Evolutionary conservation across 805 yeast genomes (phyloP).

Genomic region (Helenozyma baotianmanensis): DNA sequence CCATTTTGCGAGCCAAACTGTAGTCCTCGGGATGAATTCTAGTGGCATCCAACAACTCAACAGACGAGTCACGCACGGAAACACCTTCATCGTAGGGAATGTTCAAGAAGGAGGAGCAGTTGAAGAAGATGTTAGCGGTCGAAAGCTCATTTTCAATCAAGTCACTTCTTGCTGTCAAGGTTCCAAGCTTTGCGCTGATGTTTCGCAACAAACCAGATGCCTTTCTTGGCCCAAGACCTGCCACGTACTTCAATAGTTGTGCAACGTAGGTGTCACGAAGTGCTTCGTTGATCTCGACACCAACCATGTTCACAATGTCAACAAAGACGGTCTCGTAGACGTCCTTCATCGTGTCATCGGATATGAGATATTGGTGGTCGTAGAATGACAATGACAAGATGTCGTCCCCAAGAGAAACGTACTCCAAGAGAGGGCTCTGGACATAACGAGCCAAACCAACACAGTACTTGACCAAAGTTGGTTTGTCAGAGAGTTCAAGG

Average conservation of each 20-base stretch:
- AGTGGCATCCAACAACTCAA: conserved; percentile 86
- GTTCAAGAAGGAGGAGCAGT: conserved; percentile 85
- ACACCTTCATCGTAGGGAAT: conserved; percentile 66
- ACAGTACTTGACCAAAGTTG: conserved; percentile 76
- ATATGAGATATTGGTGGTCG: conserved; percentile 67
- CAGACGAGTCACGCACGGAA: conserved; percentile 50
- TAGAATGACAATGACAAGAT: conserved; percentile 63
- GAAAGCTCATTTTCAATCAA: conserved; percentile 76
- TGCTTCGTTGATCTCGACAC: conserved; percentile 90
- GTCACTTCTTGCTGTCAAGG: conserved; percentile 66
- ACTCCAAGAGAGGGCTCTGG: conserved; percentile 91
- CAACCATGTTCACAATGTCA: conserved; percentile 85
- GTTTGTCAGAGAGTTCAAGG: conserved; percentile 78
- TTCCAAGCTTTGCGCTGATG: conserved; percentile 59
- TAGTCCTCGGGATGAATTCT: conserved; percentile 98
- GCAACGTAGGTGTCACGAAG: conserved; percentile 72
- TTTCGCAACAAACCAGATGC: conserved; percentile 82
- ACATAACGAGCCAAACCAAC: conserved; percentile 86
- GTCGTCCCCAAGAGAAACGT: conserved; percentile 74
- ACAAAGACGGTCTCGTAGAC: conserved; percentile 80
- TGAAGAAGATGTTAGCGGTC: conserved; percentile 78
- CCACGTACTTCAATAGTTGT: conserved; percentile 65
- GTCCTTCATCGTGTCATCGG: conserved; percentile 56
- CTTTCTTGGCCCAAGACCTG: conserved; percentile 95
- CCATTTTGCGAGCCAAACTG: conserved; percentile 93